Evolutionary conservation across 176 grass and related monocot genomes (phyloP), one percentile per base, ranked within the genome.

Genomic region (Saccharum officinarum): DNA sequence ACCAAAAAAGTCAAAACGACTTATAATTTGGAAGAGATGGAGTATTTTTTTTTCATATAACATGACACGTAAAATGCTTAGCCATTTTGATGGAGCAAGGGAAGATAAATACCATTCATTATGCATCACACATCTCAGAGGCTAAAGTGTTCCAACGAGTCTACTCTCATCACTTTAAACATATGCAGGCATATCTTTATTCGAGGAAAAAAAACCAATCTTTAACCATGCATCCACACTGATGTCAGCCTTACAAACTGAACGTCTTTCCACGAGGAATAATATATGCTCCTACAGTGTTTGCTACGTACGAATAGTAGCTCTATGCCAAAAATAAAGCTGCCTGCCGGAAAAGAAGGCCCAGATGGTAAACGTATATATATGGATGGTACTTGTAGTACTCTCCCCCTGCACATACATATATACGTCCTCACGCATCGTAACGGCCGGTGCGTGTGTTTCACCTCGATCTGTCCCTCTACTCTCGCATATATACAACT

Each of bases 151-250:
- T 64, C 23, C 60, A 63, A 63, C 60, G 61, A 64, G 4, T 64
- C 25, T 64, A 64, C 11, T 64, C 11, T 64, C 11, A 30, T 11
- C 23, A 64, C 61, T 64, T 64, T 28, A 30, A 28, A 3, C 61
- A 25, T 13, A 28, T 28, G 23, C 25, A 30, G 25, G 23, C 23
- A 26, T 26, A 26, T 62, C 22, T 26, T 23, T 62, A 62, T 10
- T 26, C n/a, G 23, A 62, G n/a, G 4, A 12, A 25, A 1, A 25
- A 62, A 62, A 23, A 60, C 10, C 20, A 23, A 23, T 23, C 72
- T 88, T 61, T 88, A 83, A 49, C 59, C 78, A 87, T 87, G 77
- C 78, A 87, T 87, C 69, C 77, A 74, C 55, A 39, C 73, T 44
- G 18, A 42, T 86, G 59, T 50, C 78, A 81, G 70, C 85, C 60